These are phyloP conservation scores for Torulaspora microellipsoides DNA, from an alignment of 805 yeast species.

Conservation along the genomic window DNA sequence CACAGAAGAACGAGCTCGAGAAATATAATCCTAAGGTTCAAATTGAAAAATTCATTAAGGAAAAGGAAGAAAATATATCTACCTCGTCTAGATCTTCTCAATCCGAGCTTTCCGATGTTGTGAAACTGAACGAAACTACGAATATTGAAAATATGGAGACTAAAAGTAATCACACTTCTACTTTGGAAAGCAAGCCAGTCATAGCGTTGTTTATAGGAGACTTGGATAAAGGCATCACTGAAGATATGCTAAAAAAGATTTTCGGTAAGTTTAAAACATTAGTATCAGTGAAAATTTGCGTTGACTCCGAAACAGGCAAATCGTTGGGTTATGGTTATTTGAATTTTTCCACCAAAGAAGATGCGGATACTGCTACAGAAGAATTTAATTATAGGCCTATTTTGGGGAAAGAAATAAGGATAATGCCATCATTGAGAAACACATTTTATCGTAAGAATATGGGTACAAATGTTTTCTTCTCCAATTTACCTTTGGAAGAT, in stretches of 20 bases:
- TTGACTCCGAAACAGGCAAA: slow-evolving; percentile 46
- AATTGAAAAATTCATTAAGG: background rate
- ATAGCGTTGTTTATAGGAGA: slow-evolving; percentile 60
- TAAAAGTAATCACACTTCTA: slow-evolving; percentile 1
- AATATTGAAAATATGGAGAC: background rate
- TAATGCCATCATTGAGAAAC: slow-evolving; percentile 53
- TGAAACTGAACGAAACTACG: slow-evolving; percentile 7
- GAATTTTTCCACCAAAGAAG: slow-evolving; percentile 47
- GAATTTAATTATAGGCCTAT: slow-evolving; percentile 48
- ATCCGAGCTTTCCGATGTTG: slow-evolving; percentile 16
- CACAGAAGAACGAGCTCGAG: slow-evolving; percentile 4
- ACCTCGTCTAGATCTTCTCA: slow-evolving; percentile 16
- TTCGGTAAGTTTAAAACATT: slow-evolving; percentile 45
- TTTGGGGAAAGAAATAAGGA: slow-evolving; percentile 43
- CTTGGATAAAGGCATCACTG: slow-evolving; percentile 47
- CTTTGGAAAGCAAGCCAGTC: slow-evolving; percentile 11
- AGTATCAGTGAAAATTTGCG: slow-evolving; percentile 56
- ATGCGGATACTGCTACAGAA: slow-evolving; percentile 54
- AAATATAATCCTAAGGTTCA: background rate
- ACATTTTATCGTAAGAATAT: slow-evolving; percentile 37
- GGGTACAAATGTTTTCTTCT: slow-evolving; percentile 49
- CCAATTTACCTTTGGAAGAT: slow-evolving; percentile 39
- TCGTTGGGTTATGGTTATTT: slow-evolving; percentile 74
- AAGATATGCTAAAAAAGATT: slow-evolving; percentile 41
- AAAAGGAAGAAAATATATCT: slow-evolving; percentile 12